Evolutionary conservation across 2,329 filamentous ascomycete species (phyloP).

Genomic region (Aspergillus aculeatinus): DNA sequence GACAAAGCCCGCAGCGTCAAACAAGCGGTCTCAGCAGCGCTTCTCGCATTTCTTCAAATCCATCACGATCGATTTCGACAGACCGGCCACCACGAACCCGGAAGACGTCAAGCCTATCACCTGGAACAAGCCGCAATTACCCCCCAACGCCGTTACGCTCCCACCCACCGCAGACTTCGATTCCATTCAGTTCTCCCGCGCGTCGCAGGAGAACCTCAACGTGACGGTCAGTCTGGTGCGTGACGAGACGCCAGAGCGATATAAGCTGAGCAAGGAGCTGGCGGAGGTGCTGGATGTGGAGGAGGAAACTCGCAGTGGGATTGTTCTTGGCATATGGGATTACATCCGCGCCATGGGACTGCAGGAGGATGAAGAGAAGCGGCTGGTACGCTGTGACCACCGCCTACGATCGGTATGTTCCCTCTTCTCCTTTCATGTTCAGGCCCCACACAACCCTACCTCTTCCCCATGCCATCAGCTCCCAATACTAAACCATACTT

Average conservation of each 20-base stretch:
- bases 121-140: conserved; percentile 76
- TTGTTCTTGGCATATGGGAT: conserved; percentile 91
- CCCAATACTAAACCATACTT: neutral
- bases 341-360: conserved; percentile 84
- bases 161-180: conserved; percentile 78
- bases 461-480: neutral
- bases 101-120: conserved; percentile 59
- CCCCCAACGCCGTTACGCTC: conserved; percentile 51
- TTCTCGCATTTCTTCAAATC: conserved; percentile 54
- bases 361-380: conserved; percentile 92
- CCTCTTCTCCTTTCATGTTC: neutral
- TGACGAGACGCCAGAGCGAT: conserved; percentile 84
- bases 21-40: conserved; percentile 38
- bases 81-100: conserved; percentile 38
- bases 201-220: conserved; percentile 88
- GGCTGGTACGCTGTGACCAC: conserved; percentile 87
- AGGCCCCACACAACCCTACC: neutral
- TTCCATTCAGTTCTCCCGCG: conserved; percentile 85
- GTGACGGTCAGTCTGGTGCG: conserved; percentile 82
- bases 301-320: conserved; percentile 83
- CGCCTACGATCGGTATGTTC: conserved; percentile 68
- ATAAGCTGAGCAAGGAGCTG: conserved; percentile 72
- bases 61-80: conserved; percentile 54
- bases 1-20: conserved; percentile 17
- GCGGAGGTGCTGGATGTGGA: conserved; percentile 81